phyloP scores from a whole-genome alignment of 768 basidiomycete species.

The Lactifluus hygrophoroides region DNA sequence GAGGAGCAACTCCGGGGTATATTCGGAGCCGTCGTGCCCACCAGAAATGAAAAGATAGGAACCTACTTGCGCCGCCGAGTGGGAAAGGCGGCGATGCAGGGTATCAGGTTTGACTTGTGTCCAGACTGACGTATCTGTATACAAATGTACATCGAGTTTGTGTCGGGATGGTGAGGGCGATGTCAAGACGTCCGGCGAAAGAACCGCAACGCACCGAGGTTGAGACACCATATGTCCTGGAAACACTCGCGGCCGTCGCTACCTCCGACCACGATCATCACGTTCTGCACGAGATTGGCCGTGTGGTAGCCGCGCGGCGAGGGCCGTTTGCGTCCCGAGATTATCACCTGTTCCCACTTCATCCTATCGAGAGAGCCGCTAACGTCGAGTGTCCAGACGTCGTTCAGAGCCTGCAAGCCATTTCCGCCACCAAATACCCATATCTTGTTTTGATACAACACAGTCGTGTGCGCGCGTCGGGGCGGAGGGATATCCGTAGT shows the following conservation, averaged over 20 bases:
- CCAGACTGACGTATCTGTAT: conserved; percentile 28
- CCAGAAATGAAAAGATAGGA: conserved; percentile 86
- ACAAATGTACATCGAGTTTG: background rate
- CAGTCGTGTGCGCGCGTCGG: conserved; percentile 83
- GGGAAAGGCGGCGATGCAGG: conserved; percentile 61
- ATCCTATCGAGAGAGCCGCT: conserved; percentile 33
- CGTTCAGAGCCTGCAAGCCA: conserved; percentile 81
- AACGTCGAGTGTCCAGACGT: conserved; percentile 82
- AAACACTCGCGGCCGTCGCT: conserved; percentile 87
- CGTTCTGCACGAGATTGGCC: conserved; percentile 74
- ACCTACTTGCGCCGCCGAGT: conserved; percentile 84
- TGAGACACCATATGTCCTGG: conserved; percentile 78
- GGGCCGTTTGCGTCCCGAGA: conserved; percentile 45
- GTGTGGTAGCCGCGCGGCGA: conserved; percentile 81
- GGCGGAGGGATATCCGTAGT: conserved; percentile 31
- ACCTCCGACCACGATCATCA: conserved; percentile 86
- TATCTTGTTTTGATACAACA: conserved; percentile 59
- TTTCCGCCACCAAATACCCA: conserved; percentile 95
- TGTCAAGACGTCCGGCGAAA: background rate
- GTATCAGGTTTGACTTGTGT: conserved; percentile 35
- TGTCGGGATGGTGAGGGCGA: background rate
- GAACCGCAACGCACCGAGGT: conserved; percentile 54
- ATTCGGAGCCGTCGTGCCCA: conserved; percentile 76
- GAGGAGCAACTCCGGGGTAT: conserved; percentile 64
- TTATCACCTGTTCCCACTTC: conserved; percentile 53